Evolutionary conservation across 108 stramenopile genomes (phyloP), one percentile per base, ranked within the genome.

Genomic region (Chaetoceros tenuissimus): DNA sequence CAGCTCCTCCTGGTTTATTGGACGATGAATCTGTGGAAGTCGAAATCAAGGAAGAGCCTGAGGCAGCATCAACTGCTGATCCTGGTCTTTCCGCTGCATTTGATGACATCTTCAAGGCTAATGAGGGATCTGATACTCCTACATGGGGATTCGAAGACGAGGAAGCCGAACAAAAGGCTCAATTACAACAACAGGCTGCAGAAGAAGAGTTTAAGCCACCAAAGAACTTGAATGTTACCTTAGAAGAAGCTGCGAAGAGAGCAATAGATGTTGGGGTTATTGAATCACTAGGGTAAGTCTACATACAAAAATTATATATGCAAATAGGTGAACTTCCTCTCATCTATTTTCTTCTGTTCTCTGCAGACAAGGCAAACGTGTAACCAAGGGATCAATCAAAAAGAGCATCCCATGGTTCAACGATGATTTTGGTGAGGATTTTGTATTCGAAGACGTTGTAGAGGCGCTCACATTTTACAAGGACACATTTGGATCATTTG

Each of bases 351-450:
- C 0, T 55, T 24, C 29, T 20, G 47, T 8, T 46, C 23, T 27
- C 25, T 23, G 31, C 56, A 83, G 76, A 8, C 69, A 75, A 2
- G 62, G 67, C 18, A 76, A 73, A 26, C 77, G 84, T 28, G 65
- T 84, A 19, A 55, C 73, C 8, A 89, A 89, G 57, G 79, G 82
- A 24, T 73, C 73, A 58, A 69, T 73, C 20, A 49, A 73, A 43
- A 83, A 80, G 55, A 74, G 70, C 49, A 74, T 89, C 47, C 84
- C 88, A 24, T 94, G 85, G 85, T 70, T 70, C 64, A 87, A 84
- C 50, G 93, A 94, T 72, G 93, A 94, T 52, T 94, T 86, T 66
- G 92, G 87, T 21, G 84, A 71, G 45, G 85, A 80, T 49, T 94
- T 79, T 67, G 84, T 83, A 3, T 90, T 90, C 56, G 87, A 85